Conservation (phyloP, 495 filamentous ascomycete genomes). For the Neurospora tetraspora region DNA sequence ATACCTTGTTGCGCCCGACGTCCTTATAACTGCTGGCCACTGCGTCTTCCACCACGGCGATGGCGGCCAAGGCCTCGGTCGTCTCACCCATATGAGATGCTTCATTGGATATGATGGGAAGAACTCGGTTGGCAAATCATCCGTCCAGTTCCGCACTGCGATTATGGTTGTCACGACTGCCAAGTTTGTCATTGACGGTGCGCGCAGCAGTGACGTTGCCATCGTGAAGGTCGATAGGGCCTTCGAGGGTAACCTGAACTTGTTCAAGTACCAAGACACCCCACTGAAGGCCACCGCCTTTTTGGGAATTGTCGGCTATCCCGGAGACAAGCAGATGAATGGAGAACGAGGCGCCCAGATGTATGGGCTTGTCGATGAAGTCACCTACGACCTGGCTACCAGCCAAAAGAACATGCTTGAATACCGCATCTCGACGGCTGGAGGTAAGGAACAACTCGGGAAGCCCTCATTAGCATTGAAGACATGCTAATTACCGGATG, state of each 20-base stretch:
- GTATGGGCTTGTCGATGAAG: neutral
- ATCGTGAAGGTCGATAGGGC: accelerated
- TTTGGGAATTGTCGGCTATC: neutral
- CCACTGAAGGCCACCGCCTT: accelerated
- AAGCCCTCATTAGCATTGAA: too few relatives aligned
- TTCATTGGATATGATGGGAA: neutral
- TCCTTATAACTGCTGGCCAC: neutral
- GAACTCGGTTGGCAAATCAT: accelerated
- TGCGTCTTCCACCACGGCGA: neutral
- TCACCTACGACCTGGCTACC: neutral
- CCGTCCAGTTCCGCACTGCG: neutral
- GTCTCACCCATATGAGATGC: neutral
- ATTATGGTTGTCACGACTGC: neutral
- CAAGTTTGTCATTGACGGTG: neutral
- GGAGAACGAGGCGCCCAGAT: neutral
- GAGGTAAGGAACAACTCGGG: neutral
- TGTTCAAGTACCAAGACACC: neutral
- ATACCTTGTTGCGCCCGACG: neutral
- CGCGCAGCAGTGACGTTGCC: neutral
- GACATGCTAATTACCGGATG: too few relatives aligned
- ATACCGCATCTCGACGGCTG: neutral
- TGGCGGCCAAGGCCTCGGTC: neutral
- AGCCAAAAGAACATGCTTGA: neutral
- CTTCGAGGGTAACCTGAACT: neutral
- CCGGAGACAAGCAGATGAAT: neutral